These are phyloP conservation scores for Leccinum cinnamomeum DNA, from an alignment of 1,284 basidiomycete genomes.

Conservation along the genomic window DNA sequence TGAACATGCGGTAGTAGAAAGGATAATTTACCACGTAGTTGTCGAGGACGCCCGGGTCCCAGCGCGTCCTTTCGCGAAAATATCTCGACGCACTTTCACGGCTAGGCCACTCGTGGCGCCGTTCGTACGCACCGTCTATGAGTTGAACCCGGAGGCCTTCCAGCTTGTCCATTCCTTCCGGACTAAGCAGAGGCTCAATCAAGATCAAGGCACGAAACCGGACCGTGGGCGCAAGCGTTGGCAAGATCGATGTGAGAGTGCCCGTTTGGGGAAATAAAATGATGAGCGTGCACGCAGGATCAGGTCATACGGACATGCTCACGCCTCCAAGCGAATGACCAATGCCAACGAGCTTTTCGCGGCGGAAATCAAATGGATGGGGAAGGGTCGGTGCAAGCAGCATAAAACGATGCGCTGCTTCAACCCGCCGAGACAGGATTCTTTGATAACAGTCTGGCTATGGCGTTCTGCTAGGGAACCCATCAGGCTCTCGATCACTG, in stretches of 20 bases:
- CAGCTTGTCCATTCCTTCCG: constrained; percentile 44
- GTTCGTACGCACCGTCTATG: constrained; percentile 44
- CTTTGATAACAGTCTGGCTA: too few species aligned
- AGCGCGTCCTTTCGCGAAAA: constrained; percentile 39
- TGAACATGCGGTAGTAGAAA: neutral
- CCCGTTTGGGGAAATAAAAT: constrained; percentile 15
- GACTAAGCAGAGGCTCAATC: constrained; percentile 56
- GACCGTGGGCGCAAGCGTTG: constrained; percentile 43
- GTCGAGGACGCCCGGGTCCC: constrained; percentile 50
- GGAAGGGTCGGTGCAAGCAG: constrained; percentile 38
- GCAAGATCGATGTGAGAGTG: constrained; percentile 47
- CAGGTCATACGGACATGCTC: constrained; percentile 45
- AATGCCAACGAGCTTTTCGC: constrained; percentile 52
- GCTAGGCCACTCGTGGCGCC: constrained; percentile 49
- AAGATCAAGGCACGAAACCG: constrained; percentile 49
- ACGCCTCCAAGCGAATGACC: constrained; percentile 66
- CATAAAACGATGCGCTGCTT: constrained; percentile 54
- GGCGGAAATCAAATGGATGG: constrained; percentile 45
- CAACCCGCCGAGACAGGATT: neutral
- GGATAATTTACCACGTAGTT: constrained; percentile 46
- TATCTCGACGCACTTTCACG: constrained; percentile 40
- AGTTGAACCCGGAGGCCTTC: constrained; percentile 40
- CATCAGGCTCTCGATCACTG: too few species aligned
- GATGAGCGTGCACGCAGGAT: neutral
- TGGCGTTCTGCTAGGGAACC: too few species aligned